Evolutionary conservation across 1,284 basidiomycete species (phyloP), one percentile per base, ranked within the genome.

Genomic region (Apiotrichum akiyoshidainum): DNA sequence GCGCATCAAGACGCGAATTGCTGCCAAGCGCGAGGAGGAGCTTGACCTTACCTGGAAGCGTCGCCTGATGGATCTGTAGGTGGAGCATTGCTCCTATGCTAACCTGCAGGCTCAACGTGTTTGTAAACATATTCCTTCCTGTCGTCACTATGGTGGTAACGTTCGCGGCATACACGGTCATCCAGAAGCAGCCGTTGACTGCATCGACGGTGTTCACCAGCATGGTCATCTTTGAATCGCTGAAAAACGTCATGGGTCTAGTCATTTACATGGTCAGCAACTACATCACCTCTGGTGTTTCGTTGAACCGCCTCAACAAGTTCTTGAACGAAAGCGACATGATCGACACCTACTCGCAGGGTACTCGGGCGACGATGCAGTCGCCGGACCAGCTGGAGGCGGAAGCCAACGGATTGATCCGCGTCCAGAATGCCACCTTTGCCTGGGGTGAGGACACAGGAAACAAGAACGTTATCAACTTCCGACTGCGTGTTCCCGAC

Each of bases 101-200:
- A 35, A 57, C 50, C 0, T 39, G 16, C 58, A 60, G 58, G 12
- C 35, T 61, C 31, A 59, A 58, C 42, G 57, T 54, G n/a, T 34
- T 74, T 54, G 60, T 62, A 60, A 87, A 85, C 71, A 83, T 80
- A 62, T 52, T 84, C 44, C 83, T 89, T 40, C 87, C 88, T 0
- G 76, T 87, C 5, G 62, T 85, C 40, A 85, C 84, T 16, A 89
- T 89, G 83, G 69, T 85, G 40, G 80, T 81, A 19, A 87, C 87
- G 0, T 90, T 85, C 70, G 81, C 82, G 9, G 82, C 84, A 39
- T 87, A 83, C 67, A 83, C 82, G 14, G 61, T 79, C 3, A 68
- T 83, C 11, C 76, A 82, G 69, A 77, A 80, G 63, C 65, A 75
- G 60, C 69, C 78, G 33, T 70, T 83, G 11, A 80, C 80, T 1